phyloP scores from a whole-genome alignment of 495 filamentous ascomycete species.

The Penicillium pancosmium region DNA sequence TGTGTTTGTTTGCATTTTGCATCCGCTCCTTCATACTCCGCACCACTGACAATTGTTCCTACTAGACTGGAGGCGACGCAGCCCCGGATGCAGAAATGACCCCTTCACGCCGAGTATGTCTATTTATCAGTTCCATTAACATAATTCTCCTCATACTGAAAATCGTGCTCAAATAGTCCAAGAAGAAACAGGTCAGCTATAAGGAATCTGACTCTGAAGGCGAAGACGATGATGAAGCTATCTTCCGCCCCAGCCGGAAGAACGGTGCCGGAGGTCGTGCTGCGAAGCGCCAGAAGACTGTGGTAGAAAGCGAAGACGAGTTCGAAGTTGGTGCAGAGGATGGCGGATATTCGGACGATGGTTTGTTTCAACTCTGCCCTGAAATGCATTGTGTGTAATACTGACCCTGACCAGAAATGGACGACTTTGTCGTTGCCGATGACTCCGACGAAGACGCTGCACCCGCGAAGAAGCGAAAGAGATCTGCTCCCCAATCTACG shows the following conservation, averaged over 20 bases:
- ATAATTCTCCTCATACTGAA: background rate
- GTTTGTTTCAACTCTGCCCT: conserved; percentile 42
- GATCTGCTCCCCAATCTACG: conserved; percentile 50
- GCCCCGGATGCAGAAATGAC: conserved; percentile 33
- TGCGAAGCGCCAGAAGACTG: conserved; percentile 55
- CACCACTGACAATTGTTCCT: conserved; percentile 15
- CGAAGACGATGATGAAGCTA: conserved; percentile 58
- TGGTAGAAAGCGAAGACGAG: conserved; percentile 66
- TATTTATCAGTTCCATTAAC: background rate
- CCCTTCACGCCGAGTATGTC: conserved; percentile 50
- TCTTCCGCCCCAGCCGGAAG: conserved; percentile 47
- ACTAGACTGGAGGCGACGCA: conserved; percentile 23
- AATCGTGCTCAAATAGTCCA: conserved; percentile 30
- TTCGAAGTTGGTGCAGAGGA: conserved; percentile 61
- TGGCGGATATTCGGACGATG: conserved; percentile 58
- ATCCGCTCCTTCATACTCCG: background rate
- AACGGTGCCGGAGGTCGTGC: conserved; percentile 35
- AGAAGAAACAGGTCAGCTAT: conserved; percentile 52
- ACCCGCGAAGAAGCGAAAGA: conserved; percentile 72
- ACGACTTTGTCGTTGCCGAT: conserved; percentile 80
- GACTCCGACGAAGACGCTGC: conserved; percentile 77
- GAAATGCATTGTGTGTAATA: background rate
- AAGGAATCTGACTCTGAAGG: conserved; percentile 54
- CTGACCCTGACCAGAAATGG: conserved; percentile 62
- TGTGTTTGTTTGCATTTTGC: conserved; percentile 15